Conservation (phyloP, 148 eudicot genomes). For the Rhododendron henanense region DNA sequence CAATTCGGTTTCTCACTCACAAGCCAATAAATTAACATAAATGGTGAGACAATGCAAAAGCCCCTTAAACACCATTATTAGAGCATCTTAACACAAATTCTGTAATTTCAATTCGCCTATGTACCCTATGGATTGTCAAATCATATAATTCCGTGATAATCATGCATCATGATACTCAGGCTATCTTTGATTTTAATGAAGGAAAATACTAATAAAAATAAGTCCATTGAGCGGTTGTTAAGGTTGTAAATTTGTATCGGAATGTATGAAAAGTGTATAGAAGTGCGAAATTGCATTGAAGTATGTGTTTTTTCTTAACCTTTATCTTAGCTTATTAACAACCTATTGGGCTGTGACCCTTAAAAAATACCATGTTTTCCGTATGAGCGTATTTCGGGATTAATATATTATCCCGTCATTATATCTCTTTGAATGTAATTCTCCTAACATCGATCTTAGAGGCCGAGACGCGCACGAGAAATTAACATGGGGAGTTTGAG, state of each 20-base stretch:
- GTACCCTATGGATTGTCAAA: background rate
- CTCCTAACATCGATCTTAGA: no score
- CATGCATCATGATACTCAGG: background rate
- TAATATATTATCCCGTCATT: background rate
- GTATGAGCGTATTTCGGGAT: background rate
- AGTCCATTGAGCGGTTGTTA: background rate
- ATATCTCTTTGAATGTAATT: no score
- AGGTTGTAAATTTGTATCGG: no score
- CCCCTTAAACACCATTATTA: background rate
- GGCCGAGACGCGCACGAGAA: background rate
- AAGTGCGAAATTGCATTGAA: no score
- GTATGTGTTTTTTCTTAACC: no score
- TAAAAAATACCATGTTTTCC: no score
- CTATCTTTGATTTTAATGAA: background rate
- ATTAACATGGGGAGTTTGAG: no score
- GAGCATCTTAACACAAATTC: background rate
- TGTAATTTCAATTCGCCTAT: background rate
- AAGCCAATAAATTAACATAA: background rate
- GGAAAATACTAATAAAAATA: no score
- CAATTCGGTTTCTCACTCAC: background rate
- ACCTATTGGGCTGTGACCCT: no score
- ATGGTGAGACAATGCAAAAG: background rate
- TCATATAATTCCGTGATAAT: background rate
- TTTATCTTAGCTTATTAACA: no score
- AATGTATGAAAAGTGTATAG: no score